Base-by-base conservation (phyloP, 2,329 filamentous ascomycete species). In the Penicillium janthinellum region DNA sequence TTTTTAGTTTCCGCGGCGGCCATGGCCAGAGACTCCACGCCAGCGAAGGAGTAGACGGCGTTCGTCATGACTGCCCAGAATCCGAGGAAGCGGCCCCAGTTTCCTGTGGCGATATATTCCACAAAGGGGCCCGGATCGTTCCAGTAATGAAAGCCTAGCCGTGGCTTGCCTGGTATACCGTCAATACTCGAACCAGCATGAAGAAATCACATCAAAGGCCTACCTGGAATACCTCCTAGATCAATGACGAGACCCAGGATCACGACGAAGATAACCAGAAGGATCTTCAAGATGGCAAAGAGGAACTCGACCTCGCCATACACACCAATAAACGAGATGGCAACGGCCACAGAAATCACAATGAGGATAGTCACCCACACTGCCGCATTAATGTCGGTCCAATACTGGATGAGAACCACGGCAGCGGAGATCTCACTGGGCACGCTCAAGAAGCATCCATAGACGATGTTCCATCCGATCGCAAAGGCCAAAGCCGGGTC, bases 101-200 rank as follows among this genome's bases (percentile, higher is more conserved):
- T 65, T 0, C 85, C 86, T 0, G 76, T 78, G 2, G 81, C 80
- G n/a, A 90, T 83, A 68, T 88, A 85, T 66, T 88, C 84, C 37
- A 88, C 86, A 66, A 90, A 88, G 0, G 88, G 86, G 1, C 87
- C 88, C 0, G 89, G 89, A 35, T 86, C 74, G 22, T 76, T 83
- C 90, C 89, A 92, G 74, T 90, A 90, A 41, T 80, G 75, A 72
- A 91, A 91, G 1, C 89, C 89, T 54, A 87, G 81, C 4, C 83
- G 78, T 20, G 83, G 79, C 0, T 82, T 39, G 15, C 51, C 51
- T 53, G 15, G 5, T 31, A 15, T 12, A 17, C 6, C 14, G 79
- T 87, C 83, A 66, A 89, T 85, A 58, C 88, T 79, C 89, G 74
- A 1, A 77, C 75, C 49, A 80, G 66, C 41, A 81, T 65, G 41